These are phyloP conservation scores for Inonotus obliquus DNA, from an alignment of 1,284 basidiomycete species.

Conservation along the genomic window DNA sequence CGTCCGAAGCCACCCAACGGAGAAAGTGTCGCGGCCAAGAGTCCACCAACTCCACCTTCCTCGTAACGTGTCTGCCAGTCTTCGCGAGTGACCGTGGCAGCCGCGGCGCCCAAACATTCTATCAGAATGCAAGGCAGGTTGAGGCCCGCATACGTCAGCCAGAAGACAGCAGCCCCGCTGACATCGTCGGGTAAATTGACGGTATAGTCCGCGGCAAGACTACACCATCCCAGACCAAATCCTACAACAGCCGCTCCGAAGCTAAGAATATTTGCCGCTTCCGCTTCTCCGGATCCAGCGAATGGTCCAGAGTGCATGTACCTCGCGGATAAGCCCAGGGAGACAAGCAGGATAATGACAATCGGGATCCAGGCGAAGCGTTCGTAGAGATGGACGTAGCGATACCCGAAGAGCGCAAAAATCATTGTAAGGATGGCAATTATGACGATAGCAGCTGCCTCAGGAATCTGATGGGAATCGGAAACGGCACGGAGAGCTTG, in stretches of 20 bases:
- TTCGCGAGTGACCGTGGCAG: constrained; percentile 27
- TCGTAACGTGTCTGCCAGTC: constrained; percentile 26
- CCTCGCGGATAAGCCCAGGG: constrained; percentile 27
- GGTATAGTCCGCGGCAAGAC: constrained; percentile 28
- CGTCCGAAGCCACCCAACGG: constrained; percentile 28
- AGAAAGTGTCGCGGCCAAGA: constrained; percentile 26
- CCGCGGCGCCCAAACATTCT: constrained; percentile 28
- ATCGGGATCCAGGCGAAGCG: constrained; percentile 37
- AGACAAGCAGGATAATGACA: constrained; percentile 29
- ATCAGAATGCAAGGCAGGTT: constrained; percentile 27
- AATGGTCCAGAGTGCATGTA: constrained; percentile 26
- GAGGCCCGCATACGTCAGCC: constrained; percentile 32
- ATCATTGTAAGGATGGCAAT: constrained; percentile 32
- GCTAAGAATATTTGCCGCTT: constrained; percentile 27
- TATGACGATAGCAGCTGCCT: constrained; percentile 30
- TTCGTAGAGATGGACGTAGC: constrained; percentile 37
- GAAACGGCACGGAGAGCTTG: constrained; percentile 28
- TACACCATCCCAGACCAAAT: constrained; percentile 28
- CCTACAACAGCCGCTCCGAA: constrained; percentile 27
- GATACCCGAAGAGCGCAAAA: constrained; percentile 39
- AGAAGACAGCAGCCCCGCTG: constrained; percentile 28
- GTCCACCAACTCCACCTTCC: constrained; percentile 25
- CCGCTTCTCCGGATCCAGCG: constrained; percentile 21
- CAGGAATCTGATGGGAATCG: constrained; percentile 26
- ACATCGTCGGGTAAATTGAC: constrained; percentile 33